These are phyloP conservation scores for Cystobasidium onofrii DNA, from an alignment of 768 basidiomycete genomes.

Conservation along the genomic window DNA sequence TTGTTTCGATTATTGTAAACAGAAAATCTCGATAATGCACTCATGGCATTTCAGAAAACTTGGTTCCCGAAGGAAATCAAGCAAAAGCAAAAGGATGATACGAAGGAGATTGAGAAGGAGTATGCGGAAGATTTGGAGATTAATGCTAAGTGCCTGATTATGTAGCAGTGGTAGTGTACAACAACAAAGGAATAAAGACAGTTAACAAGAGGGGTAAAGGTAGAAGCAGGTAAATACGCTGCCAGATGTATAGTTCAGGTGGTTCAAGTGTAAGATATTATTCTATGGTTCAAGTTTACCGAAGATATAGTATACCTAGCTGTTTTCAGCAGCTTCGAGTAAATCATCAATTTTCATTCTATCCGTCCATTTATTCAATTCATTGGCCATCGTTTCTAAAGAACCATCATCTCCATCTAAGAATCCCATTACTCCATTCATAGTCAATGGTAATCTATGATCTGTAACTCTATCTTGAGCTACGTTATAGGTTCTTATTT, in stretches of 20 bases:
- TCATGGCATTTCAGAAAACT: conserved; percentile 76
- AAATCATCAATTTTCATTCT: conserved; percentile 45
- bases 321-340: too few species aligned
- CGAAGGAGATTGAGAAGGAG: conserved; percentile 64
- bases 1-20: background rate
- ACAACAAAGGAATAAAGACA: too few species aligned
- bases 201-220: too few species aligned
- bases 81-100: conserved; percentile 65
- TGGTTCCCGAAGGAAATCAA: conserved; percentile 83
- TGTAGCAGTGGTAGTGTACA: background rate
- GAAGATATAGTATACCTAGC: too few species aligned
- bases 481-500: conserved; percentile 92
- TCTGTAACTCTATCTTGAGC: conserved; percentile 81
- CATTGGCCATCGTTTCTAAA: conserved; percentile 43
- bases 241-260: too few species aligned
- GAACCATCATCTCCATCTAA: conserved; percentile 48
- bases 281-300: too few species aligned
- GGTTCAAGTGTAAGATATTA: too few species aligned
- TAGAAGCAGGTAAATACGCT: too few species aligned
- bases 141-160: conserved; percentile 4
- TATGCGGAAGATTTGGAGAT: conserved; percentile 56
- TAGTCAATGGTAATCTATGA: conserved; percentile 71
- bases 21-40: conserved; percentile 72
- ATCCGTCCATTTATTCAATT: conserved; percentile 44
- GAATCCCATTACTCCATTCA: conserved; percentile 50